phyloP scores from a whole-genome alignment of 148 eudicot species.

The Camellia lanceoleosa region DNA sequence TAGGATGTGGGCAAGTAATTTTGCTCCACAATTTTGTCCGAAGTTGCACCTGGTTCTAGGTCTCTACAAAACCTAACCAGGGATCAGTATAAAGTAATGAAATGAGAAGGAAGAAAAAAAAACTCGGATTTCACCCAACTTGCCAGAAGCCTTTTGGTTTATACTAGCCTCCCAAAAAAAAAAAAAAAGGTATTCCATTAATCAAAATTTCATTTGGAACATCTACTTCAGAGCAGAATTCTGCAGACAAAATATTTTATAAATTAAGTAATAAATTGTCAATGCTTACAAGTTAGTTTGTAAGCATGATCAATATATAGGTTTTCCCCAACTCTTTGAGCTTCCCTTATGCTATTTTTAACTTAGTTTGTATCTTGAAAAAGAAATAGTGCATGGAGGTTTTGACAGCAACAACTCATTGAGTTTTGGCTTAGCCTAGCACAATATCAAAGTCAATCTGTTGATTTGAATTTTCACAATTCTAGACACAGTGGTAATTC shows the following conservation, averaged over 20 bases:
- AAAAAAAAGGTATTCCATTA: not conserved
- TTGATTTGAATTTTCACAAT: too few species aligned
- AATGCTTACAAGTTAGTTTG: not conserved
- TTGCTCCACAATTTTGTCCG: not conserved
- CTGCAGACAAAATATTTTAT: not conserved
- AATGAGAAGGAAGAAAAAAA: not conserved
- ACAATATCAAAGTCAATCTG: too few species aligned
- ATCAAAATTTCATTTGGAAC: not conserved
- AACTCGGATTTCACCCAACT: not conserved
- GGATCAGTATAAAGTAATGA: conserved; percentile 9
- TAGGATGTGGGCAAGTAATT: not conserved
- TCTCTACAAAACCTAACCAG: not conserved
- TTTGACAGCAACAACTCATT: too few species aligned
- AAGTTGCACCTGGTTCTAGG: not conserved
- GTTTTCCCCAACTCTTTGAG: not conserved
- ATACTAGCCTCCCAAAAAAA: not conserved
- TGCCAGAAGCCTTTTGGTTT: not conserved
- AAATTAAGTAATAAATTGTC: not conserved
- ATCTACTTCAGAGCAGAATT: not conserved
- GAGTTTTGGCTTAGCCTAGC: too few species aligned
- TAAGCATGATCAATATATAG: not conserved
- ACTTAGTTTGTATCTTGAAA: too few species aligned
- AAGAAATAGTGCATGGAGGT: too few species aligned
- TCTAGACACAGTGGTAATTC: too few species aligned
- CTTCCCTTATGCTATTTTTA: not conserved